A percentile compares a stretch with the other conserved stretches of the same genome.
phyloP scores from a whole-genome alignment of 2,329 filamentous ascomycete genomes.

The Ophidiomyces ophidiicola region DNA sequence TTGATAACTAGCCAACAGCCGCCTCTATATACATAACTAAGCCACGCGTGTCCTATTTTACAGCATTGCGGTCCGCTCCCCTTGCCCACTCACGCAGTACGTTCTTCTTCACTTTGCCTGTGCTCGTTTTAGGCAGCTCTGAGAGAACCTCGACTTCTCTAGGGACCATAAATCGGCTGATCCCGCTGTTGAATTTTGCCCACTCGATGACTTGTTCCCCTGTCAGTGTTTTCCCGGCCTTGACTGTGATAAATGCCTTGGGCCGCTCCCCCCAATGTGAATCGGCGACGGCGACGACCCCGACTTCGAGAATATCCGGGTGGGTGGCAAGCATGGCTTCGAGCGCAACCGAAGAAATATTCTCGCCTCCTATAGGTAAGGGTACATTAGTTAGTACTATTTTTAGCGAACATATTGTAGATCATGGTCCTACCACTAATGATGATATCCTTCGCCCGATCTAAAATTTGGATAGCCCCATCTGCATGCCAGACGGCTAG shows the following conservation, averaged over 20 bases:
- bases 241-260: constrained; percentile 81
- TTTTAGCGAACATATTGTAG: neutral
- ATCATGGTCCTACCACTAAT: constrained; percentile 59
- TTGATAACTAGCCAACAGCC: too few relatives aligned
- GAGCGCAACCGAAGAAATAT: constrained; percentile 86
- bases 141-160: constrained; percentile 62
- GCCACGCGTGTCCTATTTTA: constrained; percentile 10
- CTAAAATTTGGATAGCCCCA: constrained; percentile 80
- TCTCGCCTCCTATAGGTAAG: constrained; percentile 62
- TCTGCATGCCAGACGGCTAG: constrained; percentile 88
- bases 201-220: constrained; percentile 67
- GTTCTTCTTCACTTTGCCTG: constrained; percentile 94
- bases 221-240: constrained; percentile 48
- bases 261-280: constrained; percentile 93
- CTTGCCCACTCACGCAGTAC: constrained; percentile 76
- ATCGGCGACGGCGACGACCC: constrained; percentile 76
- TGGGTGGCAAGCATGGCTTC: constrained; percentile 84
- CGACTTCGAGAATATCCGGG: constrained; percentile 78
- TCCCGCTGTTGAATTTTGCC: constrained; percentile 67
- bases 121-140: constrained; percentile 92
- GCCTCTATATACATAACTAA: too few relatives aligned
- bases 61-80: constrained; percentile 30
- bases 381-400: neutral
- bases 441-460: constrained; percentile 94
- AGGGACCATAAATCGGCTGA: constrained; percentile 82